phyloP scores from a whole-genome alignment of 176 grass and related monocot species.

The Musa itinerans region DNA sequence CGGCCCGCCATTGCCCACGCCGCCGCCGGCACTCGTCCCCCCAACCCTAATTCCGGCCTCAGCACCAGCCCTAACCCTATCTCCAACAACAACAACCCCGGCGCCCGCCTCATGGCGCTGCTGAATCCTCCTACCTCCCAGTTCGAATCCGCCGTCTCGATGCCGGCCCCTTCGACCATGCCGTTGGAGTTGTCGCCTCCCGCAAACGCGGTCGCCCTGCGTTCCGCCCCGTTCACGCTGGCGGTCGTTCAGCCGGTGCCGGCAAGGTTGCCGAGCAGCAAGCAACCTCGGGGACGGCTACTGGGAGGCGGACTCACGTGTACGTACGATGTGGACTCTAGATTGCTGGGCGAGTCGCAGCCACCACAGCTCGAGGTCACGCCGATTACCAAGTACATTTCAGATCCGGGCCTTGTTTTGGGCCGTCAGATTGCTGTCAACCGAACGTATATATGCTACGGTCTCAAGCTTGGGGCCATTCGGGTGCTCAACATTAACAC shows the following conservation, averaged over 20 bases:
- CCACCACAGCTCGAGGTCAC: constrained; percentile 89
- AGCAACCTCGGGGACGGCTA: constrained; percentile 63
- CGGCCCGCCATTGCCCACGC: constrained; percentile 30
- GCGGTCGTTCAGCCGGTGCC: constrained; percentile 20
- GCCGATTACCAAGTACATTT: constrained; percentile 90
- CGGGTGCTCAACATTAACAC: constrained; percentile 94
- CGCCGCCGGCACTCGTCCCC: constrained; percentile 29
- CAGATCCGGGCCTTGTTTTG: constrained; percentile 72
- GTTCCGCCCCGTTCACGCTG: constrained; percentile 26
- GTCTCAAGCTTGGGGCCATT: constrained; percentile 72
- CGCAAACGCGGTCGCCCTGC: constrained; percentile 23
- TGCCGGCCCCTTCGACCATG: constrained; percentile 26
- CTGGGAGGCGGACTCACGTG: constrained; percentile 39
- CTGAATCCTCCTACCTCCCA: constrained; percentile 44
- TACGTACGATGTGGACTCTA: constrained; percentile 69
- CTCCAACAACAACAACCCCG: constrained; percentile 27
- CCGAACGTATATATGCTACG: constrained; percentile 81
- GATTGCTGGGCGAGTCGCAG: constrained; percentile 59
- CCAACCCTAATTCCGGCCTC: constrained; percentile 15
- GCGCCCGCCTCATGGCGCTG: constrained; percentile 75
- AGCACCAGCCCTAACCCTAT: constrained; percentile 11
- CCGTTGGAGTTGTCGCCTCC: constrained; percentile 23
- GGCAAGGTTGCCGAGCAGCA: constrained; percentile 66
- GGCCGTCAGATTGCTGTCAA: constrained; percentile 91
- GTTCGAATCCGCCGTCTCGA: constrained; percentile 43